phyloP scores from a whole-genome alignment of 495 filamentous ascomycete species.

The Penicillium diatomitis region DNA sequence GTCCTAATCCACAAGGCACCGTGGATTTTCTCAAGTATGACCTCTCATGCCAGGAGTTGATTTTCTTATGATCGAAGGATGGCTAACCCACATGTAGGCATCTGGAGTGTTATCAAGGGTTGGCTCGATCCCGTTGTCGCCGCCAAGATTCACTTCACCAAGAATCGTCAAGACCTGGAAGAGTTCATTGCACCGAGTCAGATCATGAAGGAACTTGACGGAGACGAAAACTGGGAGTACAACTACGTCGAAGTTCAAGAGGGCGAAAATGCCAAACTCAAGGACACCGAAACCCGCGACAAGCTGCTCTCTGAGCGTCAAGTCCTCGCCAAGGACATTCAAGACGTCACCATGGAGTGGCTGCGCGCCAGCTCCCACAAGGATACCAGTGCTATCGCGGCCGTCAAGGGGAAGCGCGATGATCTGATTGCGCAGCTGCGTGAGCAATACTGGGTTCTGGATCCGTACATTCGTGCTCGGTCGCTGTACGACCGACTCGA shows the following conservation, averaged over 20 bases:
- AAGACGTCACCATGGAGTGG: conserved; percentile 65
- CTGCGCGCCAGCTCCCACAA: conserved; percentile 43
- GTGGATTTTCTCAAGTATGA: conserved; percentile 87
- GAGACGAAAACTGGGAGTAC: conserved; percentile 75
- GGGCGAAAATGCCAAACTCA: conserved; percentile 63
- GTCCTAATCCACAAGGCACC: conserved; percentile 96
- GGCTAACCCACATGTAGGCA: conserved; percentile 35
- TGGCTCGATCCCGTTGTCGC: conserved; percentile 73
- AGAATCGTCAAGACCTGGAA: conserved; percentile 67
- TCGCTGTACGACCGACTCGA: conserved; percentile 68
- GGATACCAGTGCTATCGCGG: conserved; percentile 22
- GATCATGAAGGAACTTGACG: conserved; percentile 72
- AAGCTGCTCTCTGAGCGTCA: conserved; percentile 51
- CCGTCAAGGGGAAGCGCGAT: conserved; percentile 51
- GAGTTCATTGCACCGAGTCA: conserved; percentile 60
- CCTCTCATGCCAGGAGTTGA: not conserved
- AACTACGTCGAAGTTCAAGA: conserved; percentile 61
- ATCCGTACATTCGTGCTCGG: conserved; percentile 65
- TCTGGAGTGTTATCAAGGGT: conserved; percentile 84
- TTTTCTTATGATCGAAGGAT: not conserved
- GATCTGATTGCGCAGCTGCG: conserved; percentile 52
- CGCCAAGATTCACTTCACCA: conserved; percentile 80
- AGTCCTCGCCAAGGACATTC: conserved; percentile 56
- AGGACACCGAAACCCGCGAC: conserved; percentile 55
- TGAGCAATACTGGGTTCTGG: conserved; percentile 74